phyloP scores from a whole-genome alignment of 192 early-diverging fungal genomes.

The Linnemannia schmuckeri region DNA sequence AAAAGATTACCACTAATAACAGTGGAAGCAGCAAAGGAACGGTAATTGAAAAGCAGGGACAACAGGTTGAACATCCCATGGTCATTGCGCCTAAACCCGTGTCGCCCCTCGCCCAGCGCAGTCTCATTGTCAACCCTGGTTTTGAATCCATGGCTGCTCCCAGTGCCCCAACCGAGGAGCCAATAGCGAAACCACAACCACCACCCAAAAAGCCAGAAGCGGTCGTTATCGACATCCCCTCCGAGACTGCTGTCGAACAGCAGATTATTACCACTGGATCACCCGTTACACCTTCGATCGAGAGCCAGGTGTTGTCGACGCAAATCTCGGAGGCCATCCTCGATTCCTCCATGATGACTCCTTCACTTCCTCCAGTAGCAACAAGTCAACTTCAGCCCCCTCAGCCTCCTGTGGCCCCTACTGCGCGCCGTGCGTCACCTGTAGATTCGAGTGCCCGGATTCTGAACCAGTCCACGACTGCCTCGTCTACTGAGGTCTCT shows the following conservation, averaged over 20 bases:
- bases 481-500: background rate
- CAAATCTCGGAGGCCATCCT: slow-evolving; percentile 25
- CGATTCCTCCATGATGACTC: background rate
- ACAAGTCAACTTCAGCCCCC: background rate
- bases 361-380: background rate
- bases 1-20: background rate
- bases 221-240: background rate
- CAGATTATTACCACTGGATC: background rate
- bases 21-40: background rate
- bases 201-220: background rate
- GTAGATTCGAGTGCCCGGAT: background rate
- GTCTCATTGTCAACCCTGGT: background rate
- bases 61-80: background rate
- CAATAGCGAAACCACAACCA: background rate
- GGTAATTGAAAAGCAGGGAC: background rate
- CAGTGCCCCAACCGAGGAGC: background rate
- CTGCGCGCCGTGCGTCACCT: background rate
- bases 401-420: background rate
- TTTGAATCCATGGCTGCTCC: background rate
- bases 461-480: background rate
- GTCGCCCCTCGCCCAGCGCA: slow-evolving; percentile 20
- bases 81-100: slow-evolving; percentile 38
- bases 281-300: slow-evolving; percentile 11
- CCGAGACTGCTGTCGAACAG: background rate
- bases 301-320: slow-evolving; percentile 39